Percentiles rank a stretch among this genome's conserved stretches.
Conservation (phyloP, 129 eudicot genomes). For the Silybum marianum region DNA sequence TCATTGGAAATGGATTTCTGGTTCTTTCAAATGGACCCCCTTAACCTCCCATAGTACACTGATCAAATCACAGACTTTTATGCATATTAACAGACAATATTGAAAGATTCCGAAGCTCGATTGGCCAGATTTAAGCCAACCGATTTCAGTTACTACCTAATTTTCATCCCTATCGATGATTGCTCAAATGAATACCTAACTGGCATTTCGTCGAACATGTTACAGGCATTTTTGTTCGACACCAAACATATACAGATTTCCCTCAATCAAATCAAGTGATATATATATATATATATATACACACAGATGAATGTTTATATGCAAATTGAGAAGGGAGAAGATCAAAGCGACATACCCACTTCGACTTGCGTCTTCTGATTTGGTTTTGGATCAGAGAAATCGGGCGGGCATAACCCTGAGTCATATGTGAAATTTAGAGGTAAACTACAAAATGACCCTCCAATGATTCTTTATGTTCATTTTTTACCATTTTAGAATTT, state of each 20-base stretch:
- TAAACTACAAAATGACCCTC: not conserved
- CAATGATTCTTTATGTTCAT: not conserved
- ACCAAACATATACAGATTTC: not conserved
- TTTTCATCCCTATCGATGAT: not conserved
- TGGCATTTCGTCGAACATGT: constrained; percentile 39
- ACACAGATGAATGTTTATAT: not conserved
- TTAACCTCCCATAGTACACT: not conserved
- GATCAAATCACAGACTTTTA: constrained; percentile 11
- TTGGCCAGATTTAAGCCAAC: constrained; percentile 8
- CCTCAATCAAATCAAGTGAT: not conserved
- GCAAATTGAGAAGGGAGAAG: not conserved
- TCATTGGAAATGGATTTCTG: not conserved
- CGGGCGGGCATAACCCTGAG: not conserved
- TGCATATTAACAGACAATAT: not conserved
- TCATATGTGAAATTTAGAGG: not conserved
- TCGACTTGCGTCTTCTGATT: constrained; percentile 8
- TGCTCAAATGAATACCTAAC: constrained; percentile 6
- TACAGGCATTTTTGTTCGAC: not conserved
- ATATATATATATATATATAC: not conserved
- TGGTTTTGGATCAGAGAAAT: not conserved
- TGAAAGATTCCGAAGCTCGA: constrained; percentile 2
- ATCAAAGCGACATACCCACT: constrained; percentile 26
- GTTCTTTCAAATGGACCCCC: not conserved
- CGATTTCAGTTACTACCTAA: not conserved
- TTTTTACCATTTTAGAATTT: not conserved